Percentiles rank a stretch among this genome's conserved stretches.
phyloP scores from a whole-genome alignment of 352 stramenopile genomes.

The Phytophthora niederhauseri region DNA sequence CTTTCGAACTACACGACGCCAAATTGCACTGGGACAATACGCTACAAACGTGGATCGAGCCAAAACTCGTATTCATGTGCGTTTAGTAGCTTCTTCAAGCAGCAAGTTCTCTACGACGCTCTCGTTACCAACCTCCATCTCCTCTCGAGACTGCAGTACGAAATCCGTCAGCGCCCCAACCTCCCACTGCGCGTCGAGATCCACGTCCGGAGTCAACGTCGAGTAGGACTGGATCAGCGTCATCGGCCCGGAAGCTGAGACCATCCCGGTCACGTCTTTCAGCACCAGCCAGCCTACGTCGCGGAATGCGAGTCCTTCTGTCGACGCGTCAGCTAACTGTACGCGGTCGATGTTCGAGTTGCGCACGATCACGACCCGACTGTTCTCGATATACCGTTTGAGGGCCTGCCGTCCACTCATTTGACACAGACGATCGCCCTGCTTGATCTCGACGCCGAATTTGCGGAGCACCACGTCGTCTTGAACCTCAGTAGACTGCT shows the following conservation, averaged over 20 bases:
- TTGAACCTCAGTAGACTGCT: conserved; percentile 19
- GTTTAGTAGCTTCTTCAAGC: conserved; percentile 17
- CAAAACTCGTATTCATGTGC: not conserved
- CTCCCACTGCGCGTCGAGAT: conserved; percentile 34
- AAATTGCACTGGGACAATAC: not conserved
- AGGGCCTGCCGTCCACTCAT: conserved; percentile 27
- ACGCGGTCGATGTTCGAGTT: conserved; percentile 36
- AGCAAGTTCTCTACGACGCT: conserved; percentile 30
- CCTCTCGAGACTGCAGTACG: conserved; percentile 34
- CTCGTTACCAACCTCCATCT: conserved; percentile 26
- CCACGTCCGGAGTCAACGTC: conserved; percentile 24
- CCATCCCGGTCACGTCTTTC: not conserved
- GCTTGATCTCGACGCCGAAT: conserved; percentile 32
- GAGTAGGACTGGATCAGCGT: conserved; percentile 32
- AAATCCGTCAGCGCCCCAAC: conserved; percentile 46
- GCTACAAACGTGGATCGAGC: not conserved
- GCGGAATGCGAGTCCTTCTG: conserved; percentile 32
- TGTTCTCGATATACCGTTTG: conserved; percentile 23
- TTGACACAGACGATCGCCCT: conserved; percentile 13
- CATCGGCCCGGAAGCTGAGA: conserved; percentile 2
- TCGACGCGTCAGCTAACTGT: conserved; percentile 23
- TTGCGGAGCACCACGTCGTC: conserved; percentile 31
- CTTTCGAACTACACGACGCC: not conserved
- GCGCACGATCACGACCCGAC: conserved; percentile 36
- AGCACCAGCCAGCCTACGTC: conserved; percentile 42